Evolutionary conservation across 1,139 yeast genomes (phyloP), one percentile per base, ranked within the genome.

Genomic region (Schizosaccharomyces versatilis): DNA sequence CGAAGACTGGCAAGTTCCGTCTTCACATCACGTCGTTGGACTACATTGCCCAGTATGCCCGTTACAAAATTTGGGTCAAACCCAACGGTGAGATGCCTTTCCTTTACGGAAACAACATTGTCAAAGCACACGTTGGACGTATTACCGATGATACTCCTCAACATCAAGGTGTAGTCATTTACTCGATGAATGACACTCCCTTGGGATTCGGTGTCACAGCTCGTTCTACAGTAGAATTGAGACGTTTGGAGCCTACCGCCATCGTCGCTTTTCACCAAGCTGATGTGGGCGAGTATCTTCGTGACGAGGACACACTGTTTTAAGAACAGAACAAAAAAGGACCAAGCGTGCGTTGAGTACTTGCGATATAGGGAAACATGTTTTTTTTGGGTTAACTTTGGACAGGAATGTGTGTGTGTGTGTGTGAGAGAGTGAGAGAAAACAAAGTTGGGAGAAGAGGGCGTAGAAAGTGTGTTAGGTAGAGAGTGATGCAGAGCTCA

Each of bases 21-120:
- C 73, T 90, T 61, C 99, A 90, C 67, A 81, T 93, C 59, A 90
- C 98, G n/a, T 75, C 96, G 5, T 75, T 90, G 61, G 80, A 84
- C 55, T 76, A 84, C 61, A 70, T 90, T 58, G 80, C 95, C 6
- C 81, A 84, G 63, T 81, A 81, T 66, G 97, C 98, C 53, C 85
- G 84, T 67, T 86, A 81, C 71, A 90, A 90, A 70, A 74, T 90
- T 51, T 93, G 98, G 98, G 85, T 90, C 69, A 93, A 93, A 68
- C 79, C 79, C 54, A 90, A 90, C 65, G 98, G 98, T 62, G 99
- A 90, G 69, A 93, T 93, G 98, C 97, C 98, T 8, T 93, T 81
- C 67, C 72, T 90, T 60, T 90, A 93, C 64, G 99, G 99, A 48
- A 90, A 90, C 71, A 95, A 90, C 67, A 93, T 90, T 32, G 74